These are phyloP conservation scores for Cyclocybe aegerita DNA, from an alignment of 768 basidiomycete species.

Conservation along the genomic window DNA sequence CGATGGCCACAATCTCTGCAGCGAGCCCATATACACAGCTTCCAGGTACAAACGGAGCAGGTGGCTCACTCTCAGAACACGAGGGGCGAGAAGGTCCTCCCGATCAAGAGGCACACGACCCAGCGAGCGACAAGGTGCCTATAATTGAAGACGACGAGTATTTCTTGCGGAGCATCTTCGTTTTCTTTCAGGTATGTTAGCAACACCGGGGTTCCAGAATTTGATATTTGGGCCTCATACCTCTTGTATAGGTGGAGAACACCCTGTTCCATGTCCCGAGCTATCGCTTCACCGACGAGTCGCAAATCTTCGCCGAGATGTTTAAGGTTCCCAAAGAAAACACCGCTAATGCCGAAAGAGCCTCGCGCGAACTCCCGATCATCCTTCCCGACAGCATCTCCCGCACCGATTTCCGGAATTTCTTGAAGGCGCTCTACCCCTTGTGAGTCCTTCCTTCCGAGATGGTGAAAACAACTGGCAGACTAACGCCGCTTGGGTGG, in stretches of 20 bases:
- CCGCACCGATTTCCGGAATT: slow-evolving; percentile 5
- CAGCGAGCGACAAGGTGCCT: no score
- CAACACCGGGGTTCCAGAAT: no score
- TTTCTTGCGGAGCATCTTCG: no score
- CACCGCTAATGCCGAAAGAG: not conserved
- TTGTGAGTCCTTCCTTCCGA: not conserved
- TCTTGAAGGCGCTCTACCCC: slow-evolving; percentile 15
- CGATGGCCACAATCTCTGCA: no score
- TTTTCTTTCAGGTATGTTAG: no score
- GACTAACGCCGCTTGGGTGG: not conserved
- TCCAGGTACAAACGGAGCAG: no score
- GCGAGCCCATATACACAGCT: no score
- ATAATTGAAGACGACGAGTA: no score
- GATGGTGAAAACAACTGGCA: not conserved
- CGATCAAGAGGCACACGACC: no score
- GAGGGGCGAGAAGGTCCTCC: no score
- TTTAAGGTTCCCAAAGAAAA: not conserved
- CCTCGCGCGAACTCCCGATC: slow-evolving; percentile 2
- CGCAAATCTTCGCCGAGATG: slow-evolving; percentile 6
- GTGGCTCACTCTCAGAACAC: no score
- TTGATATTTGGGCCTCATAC: no score
- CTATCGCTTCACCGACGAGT: slow-evolving; percentile 8
- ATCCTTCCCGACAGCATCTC: slow-evolving; percentile 2
- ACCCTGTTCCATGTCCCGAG: slow-evolving; percentile 8
- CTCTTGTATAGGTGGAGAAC: slow-evolving; percentile 2